Percentiles rank a stretch among this genome's conserved stretches.
These are phyloP conservation scores for Coemansia sp. DNA, from an alignment of 192 early-diverging fungal genomes.

Conservation along the genomic window DNA sequence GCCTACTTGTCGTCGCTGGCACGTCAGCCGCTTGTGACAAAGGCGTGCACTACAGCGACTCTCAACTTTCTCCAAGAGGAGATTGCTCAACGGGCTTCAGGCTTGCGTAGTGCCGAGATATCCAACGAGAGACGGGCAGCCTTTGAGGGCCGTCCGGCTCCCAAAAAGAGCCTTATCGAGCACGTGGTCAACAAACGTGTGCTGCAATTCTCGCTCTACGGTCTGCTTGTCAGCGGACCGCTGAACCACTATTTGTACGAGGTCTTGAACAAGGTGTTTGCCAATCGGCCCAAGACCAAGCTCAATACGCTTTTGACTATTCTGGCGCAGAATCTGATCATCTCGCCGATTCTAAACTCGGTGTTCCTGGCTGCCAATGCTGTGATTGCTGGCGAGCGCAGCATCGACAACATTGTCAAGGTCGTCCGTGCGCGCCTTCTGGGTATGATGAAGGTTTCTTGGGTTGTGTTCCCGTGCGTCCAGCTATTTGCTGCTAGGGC, in stretches of 20 bases:
- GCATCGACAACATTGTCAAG: slow-evolving; percentile 53
- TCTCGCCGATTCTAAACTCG: slow-evolving; percentile 86
- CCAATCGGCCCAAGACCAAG: slow-evolving; percentile 63
- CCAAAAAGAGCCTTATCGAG: slow-evolving; percentile 28
- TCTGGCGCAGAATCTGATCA: slow-evolving; percentile 74
- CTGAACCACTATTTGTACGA: slow-evolving; percentile 82
- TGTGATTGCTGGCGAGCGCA: slow-evolving; percentile 73
- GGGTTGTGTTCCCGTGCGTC: slow-evolving; percentile 77
- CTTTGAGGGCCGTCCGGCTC: slow-evolving; percentile 29
- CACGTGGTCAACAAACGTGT: slow-evolving; percentile 63
- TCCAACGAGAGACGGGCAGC: slow-evolving; percentile 51
- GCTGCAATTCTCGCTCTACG: slow-evolving; percentile 83
- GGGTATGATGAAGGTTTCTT: slow-evolving; percentile 81
- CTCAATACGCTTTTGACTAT: slow-evolving; percentile 72
- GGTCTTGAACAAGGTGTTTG: slow-evolving; percentile 73
- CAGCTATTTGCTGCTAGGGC: slow-evolving; percentile 80
- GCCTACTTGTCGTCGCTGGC: slow-evolving; percentile 66
- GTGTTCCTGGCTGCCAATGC: slow-evolving; percentile 87
- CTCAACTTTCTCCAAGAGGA: slow-evolving; percentile 82
- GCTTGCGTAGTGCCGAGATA: slow-evolving; percentile 47
- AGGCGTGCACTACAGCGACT: slow-evolving; percentile 74
- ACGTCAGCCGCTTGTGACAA: slow-evolving; percentile 74
- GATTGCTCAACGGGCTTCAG: slow-evolving; percentile 67
- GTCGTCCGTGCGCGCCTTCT: slow-evolving; percentile 66
- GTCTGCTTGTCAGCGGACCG: slow-evolving; percentile 80